Base-by-base conservation (phyloP, 2,329 filamentous ascomycete species). In the Metarhizium brunneum region DNA sequence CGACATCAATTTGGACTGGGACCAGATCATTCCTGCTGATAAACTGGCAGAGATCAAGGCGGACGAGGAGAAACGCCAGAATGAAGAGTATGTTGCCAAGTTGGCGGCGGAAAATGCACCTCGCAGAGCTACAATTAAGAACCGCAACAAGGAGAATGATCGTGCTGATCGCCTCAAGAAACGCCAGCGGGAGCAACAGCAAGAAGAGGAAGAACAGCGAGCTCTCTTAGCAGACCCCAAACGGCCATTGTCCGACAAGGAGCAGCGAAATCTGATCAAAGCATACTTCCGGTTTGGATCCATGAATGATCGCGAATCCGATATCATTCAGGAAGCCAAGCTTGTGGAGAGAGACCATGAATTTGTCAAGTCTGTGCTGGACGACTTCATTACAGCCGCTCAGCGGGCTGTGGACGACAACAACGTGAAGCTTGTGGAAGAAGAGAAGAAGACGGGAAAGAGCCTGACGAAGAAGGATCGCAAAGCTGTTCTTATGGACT, bases 11-110 rank as follows among this genome's bases (percentile, higher is more conserved):
- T 84, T 97, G 30, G 91, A 95, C 62, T 99, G 94, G 94, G 94
- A 99, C 65, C 88, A 97, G 62, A 99, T 99, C 64, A 97, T 99
- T 63, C 95, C 94, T 0, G 91, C 92, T 57, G 91, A 96, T 7
- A 86, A 96, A 65, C 81, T 99, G 18, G 92, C 92, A 16, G 86
- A 85, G 58, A 88, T 97, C 71, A 96, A 95, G 69, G 86, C 85
- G 0, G 90, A 95, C 52, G 92, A 97, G 65, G 88, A 95, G 62
- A 85, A 87, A 69, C 87, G 88, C 65, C 84, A 88, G 55, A 84
- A 96, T 55, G 90, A 92, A 14, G 84, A 87, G 50, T 95, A 94
- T 61, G 82, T 96, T 1, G 87, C 85, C 30, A 86, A 87, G 64
- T 82, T 94, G 50, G 83, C 94, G 55, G 90, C 94, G 60, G 87